Conservation (phyloP, 352 stramenopile genomes). For the Globisporangium nunn region DNA sequence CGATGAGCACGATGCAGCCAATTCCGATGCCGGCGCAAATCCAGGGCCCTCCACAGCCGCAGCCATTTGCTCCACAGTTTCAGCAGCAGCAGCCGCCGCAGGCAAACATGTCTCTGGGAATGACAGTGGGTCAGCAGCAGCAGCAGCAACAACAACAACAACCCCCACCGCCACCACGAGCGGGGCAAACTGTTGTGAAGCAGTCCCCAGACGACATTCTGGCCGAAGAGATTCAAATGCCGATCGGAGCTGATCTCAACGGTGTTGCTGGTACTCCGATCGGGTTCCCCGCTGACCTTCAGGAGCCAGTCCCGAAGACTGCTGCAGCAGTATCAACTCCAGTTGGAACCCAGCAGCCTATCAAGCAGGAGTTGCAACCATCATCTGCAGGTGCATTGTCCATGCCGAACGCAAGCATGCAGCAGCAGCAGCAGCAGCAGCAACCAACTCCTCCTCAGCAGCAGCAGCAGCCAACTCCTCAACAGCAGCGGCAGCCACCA, state of each 20-base stretch:
- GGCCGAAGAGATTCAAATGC: constrained; percentile 31
- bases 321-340: neutral
- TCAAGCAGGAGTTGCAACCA: neutral
- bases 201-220: constrained; percentile 48
- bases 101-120: neutral
- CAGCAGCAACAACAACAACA: constrained; percentile 2
- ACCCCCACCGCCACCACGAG: neutral
- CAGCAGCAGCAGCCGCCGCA: constrained; percentile 12
- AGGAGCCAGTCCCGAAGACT: constrained; percentile 24
- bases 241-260: constrained; percentile 6
- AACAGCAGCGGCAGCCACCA: neutral
- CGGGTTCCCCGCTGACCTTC: constrained; percentile 55
- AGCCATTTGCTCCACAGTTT: constrained; percentile 20
- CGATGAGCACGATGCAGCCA: constrained; percentile 23
- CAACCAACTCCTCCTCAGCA: neutral
- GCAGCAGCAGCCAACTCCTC: neutral
- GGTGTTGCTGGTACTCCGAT: constrained; percentile 30
- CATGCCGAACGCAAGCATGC: neutral
- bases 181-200: constrained; percentile 12
- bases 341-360: neutral
- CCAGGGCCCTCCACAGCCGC: constrained; percentile 18
- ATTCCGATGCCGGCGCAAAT: constrained; percentile 39
- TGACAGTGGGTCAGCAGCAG: constrained; percentile 5
- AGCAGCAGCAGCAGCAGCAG: neutral
- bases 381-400: too few relatives aligned